A percentile compares a stretch with the other conserved stretches of the same genome.
These are phyloP conservation scores for Stemphylium beticola DNA, from an alignment of 2,329 filamentous ascomycete species.

Conservation along the genomic window DNA sequence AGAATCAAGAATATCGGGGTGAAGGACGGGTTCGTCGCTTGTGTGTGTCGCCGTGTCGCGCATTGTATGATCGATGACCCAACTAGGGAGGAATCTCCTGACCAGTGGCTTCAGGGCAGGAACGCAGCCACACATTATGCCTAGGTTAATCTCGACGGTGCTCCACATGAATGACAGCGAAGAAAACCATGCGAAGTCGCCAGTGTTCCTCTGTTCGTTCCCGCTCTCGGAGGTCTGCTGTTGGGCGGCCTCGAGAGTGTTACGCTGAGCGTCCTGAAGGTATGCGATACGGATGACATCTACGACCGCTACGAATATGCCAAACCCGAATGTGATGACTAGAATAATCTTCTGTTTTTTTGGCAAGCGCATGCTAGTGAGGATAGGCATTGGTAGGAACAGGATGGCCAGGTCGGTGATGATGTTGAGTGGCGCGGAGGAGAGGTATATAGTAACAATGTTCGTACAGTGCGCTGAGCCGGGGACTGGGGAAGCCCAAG, in stretches of 20 bases:
- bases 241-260: slow-evolving; percentile 53
- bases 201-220: slow-evolving; percentile 48
- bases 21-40: slow-evolving; percentile 37
- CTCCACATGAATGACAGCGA: slow-evolving; percentile 93
- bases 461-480: slow-evolving; percentile 61
- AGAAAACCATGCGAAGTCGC: slow-evolving; percentile 72
- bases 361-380: slow-evolving; percentile 79
- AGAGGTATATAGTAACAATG: slow-evolving; percentile 68
- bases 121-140: slow-evolving; percentile 90
- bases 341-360: slow-evolving; percentile 86
- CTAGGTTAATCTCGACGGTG: slow-evolving; percentile 86
- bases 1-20: slow-evolving; percentile 33
- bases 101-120: slow-evolving; percentile 88
- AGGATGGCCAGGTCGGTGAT: slow-evolving; percentile 89
- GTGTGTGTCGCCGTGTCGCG: slow-evolving; percentile 36
- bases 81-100: slow-evolving; percentile 63
- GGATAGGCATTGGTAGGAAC: slow-evolving; percentile 83
- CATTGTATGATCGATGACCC: slow-evolving; percentile 58
- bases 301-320: slow-evolving; percentile 85
- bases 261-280: slow-evolving; percentile 72
- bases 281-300: slow-evolving; percentile 92
- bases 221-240: slow-evolving; percentile 29
- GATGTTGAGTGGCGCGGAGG: slow-evolving; percentile 87
- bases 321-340: slow-evolving; percentile 83
- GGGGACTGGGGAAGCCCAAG: slow-evolving; percentile 63